Evolutionary conservation across 306 rosid genomes (phyloP).

Genomic region (Begonia peltatifolia): DNA sequence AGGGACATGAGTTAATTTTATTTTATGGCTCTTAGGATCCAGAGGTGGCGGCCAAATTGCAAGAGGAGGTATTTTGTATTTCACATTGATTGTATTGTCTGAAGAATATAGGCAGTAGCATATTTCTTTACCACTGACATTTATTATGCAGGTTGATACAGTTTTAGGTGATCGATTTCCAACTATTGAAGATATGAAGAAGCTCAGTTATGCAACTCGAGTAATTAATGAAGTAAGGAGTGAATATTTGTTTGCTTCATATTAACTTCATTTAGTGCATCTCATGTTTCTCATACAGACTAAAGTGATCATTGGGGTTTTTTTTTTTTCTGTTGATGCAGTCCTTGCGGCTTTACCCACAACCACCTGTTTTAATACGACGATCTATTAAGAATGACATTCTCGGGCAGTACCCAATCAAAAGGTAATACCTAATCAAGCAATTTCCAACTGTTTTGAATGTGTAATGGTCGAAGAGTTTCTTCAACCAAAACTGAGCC

Average conservation of each 20-base stretch:
- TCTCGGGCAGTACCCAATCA: slow-evolving; percentile 71
- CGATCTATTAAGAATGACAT: slow-evolving; percentile 64
- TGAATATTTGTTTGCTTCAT: slow-evolving; percentile 9
- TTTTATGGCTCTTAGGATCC: slow-evolving; percentile 59
- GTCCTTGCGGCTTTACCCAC: slow-evolving; percentile 97
- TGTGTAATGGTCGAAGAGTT: no score
- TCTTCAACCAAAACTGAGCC: no score
- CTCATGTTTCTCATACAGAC: neutral
- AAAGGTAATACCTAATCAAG: slow-evolving; percentile 35
- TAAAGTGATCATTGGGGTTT: slow-evolving; percentile 5
- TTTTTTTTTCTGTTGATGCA: slow-evolving; percentile 23
- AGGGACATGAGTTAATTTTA: neutral
- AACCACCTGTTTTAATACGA: slow-evolving; percentile 94
- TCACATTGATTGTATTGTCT: neutral
- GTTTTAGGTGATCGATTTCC: slow-evolving; percentile 82
- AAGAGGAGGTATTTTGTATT: slow-evolving; percentile 63
- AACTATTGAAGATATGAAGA: slow-evolving; percentile 81
- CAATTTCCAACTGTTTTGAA: no score
- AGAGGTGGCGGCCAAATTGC: slow-evolving; percentile 65
- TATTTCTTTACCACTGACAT: slow-evolving; percentile 1
- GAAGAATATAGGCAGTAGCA: slow-evolving; percentile 4
- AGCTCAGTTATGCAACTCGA: slow-evolving; percentile 84
- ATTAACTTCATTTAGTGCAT: neutral
- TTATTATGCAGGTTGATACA: slow-evolving; percentile 49
- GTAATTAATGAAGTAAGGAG: slow-evolving; percentile 85